Percentiles rank a stretch among this genome's conserved stretches.
These are phyloP conservation scores for Paulownia fortunei DNA, from an alignment of 257 asterid species.

Conservation along the genomic window DNA sequence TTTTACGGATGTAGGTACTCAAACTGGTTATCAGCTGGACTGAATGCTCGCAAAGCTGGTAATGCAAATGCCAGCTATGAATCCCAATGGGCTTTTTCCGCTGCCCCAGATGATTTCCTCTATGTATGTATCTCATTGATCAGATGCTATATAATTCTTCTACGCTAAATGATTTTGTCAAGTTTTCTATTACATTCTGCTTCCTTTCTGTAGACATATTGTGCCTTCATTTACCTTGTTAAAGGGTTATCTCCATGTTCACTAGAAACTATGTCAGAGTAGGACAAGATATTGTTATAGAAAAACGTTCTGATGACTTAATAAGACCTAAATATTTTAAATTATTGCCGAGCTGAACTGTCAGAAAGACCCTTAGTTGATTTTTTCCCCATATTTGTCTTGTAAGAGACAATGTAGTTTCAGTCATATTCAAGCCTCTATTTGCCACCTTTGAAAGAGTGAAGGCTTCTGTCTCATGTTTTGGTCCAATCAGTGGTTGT, in stretches of 20 bases:
- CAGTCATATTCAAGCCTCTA: conserved; percentile 7
- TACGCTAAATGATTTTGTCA: conserved; percentile 18
- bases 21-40: conserved; percentile 84
- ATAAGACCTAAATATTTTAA: background rate
- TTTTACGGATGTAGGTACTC: conserved; percentile 64
- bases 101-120: conserved; percentile 81
- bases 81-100: conserved; percentile 88
- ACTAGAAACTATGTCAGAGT: conserved; percentile 18
- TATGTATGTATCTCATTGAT: conserved; percentile 59
- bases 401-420: background rate
- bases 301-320: background rate
- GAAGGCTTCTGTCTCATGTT: background rate
- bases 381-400: background rate
- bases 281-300: conserved; percentile 1
- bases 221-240: background rate
- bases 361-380: background rate
- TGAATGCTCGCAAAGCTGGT: conserved; percentile 76
- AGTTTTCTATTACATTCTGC: background rate
- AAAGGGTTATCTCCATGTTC: too few species aligned
- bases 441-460: background rate
- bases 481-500: background rate
- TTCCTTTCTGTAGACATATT: conserved; percentile 5
- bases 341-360: background rate
- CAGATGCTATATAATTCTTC: conserved; percentile 19
- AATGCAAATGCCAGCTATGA: conserved; percentile 59